phyloP scores from a whole-genome alignment of 108 stramenopile species.

The Discostella stelligeroides region DNA sequence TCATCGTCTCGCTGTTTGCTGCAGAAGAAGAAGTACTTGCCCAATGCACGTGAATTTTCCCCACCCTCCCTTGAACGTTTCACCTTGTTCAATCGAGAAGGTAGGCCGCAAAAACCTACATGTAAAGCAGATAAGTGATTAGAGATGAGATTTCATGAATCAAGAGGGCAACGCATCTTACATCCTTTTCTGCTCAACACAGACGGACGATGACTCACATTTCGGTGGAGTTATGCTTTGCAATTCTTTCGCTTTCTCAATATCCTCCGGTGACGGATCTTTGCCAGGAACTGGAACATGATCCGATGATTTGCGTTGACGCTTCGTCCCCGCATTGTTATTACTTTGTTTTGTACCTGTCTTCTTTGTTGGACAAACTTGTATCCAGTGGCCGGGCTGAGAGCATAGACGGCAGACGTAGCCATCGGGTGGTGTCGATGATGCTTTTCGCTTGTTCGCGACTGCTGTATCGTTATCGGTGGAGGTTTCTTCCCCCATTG shows the following conservation, averaged over 20 bases:
- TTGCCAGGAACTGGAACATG: slow-evolving; percentile 66
- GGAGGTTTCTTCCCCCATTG: slow-evolving; percentile 24
- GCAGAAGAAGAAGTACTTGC: slow-evolving; percentile 83
- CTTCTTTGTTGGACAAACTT: slow-evolving; percentile 66
- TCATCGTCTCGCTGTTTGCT: slow-evolving; percentile 56
- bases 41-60: slow-evolving; percentile 62
- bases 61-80: slow-evolving; percentile 61
- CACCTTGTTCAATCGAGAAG: slow-evolving; percentile 75
- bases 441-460: slow-evolving; percentile 41
- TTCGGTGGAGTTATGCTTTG: slow-evolving; percentile 67
- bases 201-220: slow-evolving; percentile 24
- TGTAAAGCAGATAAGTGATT: slow-evolving; percentile 1
- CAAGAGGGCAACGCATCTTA: too few relatives aligned
- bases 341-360: slow-evolving; percentile 52
- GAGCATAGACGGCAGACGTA: slow-evolving; percentile 70
- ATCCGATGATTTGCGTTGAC: slow-evolving; percentile 26
- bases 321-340: slow-evolving; percentile 20
- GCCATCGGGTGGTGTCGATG: slow-evolving; percentile 63
- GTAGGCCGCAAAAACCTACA: slow-evolving; percentile 56
- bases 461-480: neutral
- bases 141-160: too few relatives aligned
- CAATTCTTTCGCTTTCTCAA: slow-evolving; percentile 55
- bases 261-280: slow-evolving; percentile 71
- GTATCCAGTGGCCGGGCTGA: slow-evolving; percentile 74
- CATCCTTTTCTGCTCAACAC: neutral